phyloP scores from a whole-genome alignment of 352 stramenopile species.

The Globisporangium barbulae region DNA sequence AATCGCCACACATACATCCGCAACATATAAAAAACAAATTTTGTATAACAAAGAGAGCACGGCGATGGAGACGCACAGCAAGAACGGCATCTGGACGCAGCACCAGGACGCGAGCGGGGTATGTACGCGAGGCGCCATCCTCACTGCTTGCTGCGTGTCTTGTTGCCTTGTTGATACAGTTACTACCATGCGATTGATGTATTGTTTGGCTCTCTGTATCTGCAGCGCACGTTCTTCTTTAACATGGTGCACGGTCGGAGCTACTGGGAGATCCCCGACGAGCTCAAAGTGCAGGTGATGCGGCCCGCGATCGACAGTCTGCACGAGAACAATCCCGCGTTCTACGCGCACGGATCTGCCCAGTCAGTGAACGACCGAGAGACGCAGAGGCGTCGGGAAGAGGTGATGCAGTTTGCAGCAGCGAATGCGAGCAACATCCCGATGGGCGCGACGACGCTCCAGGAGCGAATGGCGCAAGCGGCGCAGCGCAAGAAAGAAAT shows the following conservation, averaged over 20 bases:
- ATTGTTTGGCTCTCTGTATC: neutral
- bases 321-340: conserved; percentile 44
- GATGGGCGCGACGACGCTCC: conserved; percentile 25
- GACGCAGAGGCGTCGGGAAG: conserved; percentile 35
- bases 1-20: no score
- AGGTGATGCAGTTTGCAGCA: conserved; percentile 26
- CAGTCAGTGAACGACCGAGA: conserved; percentile 24
- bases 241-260: conserved; percentile 74
- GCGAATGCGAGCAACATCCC: conserved; percentile 5
- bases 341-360: neutral
- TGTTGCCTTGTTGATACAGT: neutral
- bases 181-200: neutral
- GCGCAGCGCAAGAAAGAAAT: conserved; percentile 50
- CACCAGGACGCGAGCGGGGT: conserved; percentile 62
- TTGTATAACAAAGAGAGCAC: conserved; percentile 1
- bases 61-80: conserved; percentile 22
- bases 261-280: conserved; percentile 66
- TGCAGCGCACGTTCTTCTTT: conserved; percentile 75
- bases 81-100: conserved; percentile 72
- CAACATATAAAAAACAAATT: no score
- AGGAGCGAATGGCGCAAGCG: conserved; percentile 61
- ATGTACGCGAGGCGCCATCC: conserved; percentile 12
- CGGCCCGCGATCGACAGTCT: conserved; percentile 41
- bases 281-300: conserved; percentile 49
- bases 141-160: neutral